Conservation (phyloP, 2,329 filamentous ascomycete genomes). For the Boeremia exigua region DNA sequence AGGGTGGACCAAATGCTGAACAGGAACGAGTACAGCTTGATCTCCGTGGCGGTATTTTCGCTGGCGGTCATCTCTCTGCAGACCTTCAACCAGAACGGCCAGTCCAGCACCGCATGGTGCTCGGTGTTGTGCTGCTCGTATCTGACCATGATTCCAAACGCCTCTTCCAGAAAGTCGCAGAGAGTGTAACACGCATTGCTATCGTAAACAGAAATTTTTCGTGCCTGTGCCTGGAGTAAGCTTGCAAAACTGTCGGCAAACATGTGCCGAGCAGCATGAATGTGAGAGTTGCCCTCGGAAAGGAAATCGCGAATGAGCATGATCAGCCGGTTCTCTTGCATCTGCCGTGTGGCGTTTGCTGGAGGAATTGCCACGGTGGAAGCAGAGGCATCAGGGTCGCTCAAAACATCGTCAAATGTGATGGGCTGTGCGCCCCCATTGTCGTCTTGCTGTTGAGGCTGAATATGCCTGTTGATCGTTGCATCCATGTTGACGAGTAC, state of each 20-base stretch:
- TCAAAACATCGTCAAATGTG: constrained; percentile 71
- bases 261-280: constrained; percentile 65
- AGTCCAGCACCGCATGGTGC: constrained; percentile 66
- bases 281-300: constrained; percentile 63
- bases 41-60: constrained; percentile 88
- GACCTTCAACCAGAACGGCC: constrained; percentile 84
- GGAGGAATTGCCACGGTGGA: constrained; percentile 68
- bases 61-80: constrained; percentile 80
- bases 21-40: constrained; percentile 81
- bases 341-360: constrained; percentile 74
- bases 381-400: constrained; percentile 69
- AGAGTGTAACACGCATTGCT: constrained; percentile 84
- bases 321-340: constrained; percentile 88
- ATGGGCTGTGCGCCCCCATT: constrained; percentile 54
- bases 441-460: constrained; percentile 46
- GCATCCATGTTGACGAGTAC: constrained; percentile 79
- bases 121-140: constrained; percentile 59
- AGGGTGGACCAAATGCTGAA: constrained; percentile 81
- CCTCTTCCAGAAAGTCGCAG: constrained; percentile 90
- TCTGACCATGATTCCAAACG: constrained; percentile 69
- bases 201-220: constrained; percentile 79
- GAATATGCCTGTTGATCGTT: constrained; percentile 77
- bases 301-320: constrained; percentile 83
- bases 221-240: constrained; percentile 75
- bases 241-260: constrained; percentile 78